Percentiles rank a stretch among this genome's conserved stretches.
phyloP scores from a whole-genome alignment of 2,329 filamentous ascomycete genomes.

The Exophiala aquamarina region DNA sequence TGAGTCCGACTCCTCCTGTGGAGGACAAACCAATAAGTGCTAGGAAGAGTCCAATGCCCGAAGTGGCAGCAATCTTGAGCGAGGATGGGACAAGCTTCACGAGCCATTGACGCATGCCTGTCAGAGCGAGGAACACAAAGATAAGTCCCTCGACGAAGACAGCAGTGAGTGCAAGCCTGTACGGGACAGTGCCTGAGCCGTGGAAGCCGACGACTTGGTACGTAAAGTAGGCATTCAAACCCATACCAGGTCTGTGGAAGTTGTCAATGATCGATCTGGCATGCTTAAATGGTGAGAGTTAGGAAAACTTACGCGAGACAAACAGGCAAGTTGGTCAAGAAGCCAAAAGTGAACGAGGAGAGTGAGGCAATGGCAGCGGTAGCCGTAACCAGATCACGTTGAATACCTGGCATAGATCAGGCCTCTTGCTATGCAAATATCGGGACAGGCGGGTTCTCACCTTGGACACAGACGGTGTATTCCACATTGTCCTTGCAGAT shows the following conservation, averaged over 20 bases:
- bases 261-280: constrained; percentile 27
- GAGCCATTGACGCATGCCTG: constrained; percentile 84
- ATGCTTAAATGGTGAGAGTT: too few relatives aligned
- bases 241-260: constrained; percentile 43
- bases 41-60: constrained; percentile 79
- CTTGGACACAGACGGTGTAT: constrained; percentile 43
- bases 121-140: constrained; percentile 73
- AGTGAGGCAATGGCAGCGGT: constrained; percentile 79
- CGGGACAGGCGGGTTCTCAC: too few relatives aligned
- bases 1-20: constrained; percentile 74
- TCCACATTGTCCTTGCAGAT: constrained; percentile 49
- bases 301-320: constrained; percentile 60
- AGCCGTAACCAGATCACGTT: constrained; percentile 52
- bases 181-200: constrained; percentile 70
- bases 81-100: constrained; percentile 78
- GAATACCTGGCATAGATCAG: constrained; percentile 49
- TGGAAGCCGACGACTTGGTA: constrained; percentile 72
- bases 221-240: constrained; percentile 70
- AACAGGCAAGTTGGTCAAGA: constrained; percentile 76
- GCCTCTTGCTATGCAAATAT: too few relatives aligned
- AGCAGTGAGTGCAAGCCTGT: constrained; percentile 72
- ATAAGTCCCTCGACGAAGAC: constrained; percentile 86
- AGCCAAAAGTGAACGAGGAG: constrained; percentile 76
- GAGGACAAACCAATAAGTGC: constrained; percentile 67
- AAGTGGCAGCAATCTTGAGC: constrained; percentile 84